phyloP scores from a whole-genome alignment of 768 basidiomycete species.

The Suillus subalutaceus region DNA sequence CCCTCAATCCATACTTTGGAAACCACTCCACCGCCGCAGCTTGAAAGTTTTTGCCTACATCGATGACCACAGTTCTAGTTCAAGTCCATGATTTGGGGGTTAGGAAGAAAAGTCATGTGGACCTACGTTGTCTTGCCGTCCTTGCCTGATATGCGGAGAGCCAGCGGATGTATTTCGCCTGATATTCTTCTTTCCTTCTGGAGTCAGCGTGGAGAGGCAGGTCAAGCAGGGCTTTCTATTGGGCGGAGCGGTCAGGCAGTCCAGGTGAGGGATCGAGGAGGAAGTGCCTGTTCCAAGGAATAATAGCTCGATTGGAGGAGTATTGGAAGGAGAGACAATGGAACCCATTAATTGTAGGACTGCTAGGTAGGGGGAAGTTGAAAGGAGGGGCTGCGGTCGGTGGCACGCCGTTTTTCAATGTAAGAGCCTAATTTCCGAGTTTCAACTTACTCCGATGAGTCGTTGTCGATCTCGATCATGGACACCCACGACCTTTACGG shows the following conservation, averaged over 20 bases:
- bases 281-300: constrained; percentile 88
- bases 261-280: constrained; percentile 65
- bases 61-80: constrained; percentile 74
- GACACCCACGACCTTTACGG: constrained; percentile 6
- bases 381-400: neutral
- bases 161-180: constrained; percentile 82
- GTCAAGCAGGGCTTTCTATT: constrained; percentile 56
- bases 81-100: neutral
- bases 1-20: constrained; percentile 73
- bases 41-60: constrained; percentile 86
- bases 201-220: constrained; percentile 66
- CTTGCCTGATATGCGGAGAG: constrained; percentile 51
- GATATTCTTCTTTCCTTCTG: constrained; percentile 80
- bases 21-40: constrained; percentile 56
- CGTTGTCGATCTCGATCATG: constrained; percentile 9
- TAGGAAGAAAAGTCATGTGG: constrained; percentile 3
- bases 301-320: constrained; percentile 57
- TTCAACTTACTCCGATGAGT: constrained; percentile 6
- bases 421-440: neutral
- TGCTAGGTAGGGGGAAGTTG: neutral
- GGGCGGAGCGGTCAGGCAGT: constrained; percentile 75
- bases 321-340: neutral
- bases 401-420: neutral
- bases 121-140: constrained; percentile 55
- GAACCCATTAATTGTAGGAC: neutral